phyloP scores from a whole-genome alignment of 169 alveolate genomes.

The Eimeria praecox region DNA sequence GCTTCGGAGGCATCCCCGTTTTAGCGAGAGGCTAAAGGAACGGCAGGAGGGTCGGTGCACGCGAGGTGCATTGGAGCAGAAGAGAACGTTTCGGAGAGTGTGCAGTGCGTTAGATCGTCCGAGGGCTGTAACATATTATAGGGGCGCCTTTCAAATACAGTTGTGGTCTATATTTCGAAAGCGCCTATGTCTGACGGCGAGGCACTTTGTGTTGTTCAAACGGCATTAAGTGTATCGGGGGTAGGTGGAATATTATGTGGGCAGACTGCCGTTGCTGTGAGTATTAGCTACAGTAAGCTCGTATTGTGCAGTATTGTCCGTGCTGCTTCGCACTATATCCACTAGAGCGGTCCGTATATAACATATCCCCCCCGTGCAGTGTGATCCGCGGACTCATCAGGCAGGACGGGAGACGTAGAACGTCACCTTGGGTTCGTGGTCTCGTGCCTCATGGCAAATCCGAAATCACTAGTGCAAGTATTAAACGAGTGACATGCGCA shows the following conservation, averaged over 20 bases:
- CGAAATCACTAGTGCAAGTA: not conserved
- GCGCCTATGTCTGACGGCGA: too few relatives aligned
- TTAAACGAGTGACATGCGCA: not conserved
- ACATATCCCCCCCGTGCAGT: not conserved
- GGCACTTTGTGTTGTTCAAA: too few relatives aligned
- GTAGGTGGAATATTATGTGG: too few relatives aligned
- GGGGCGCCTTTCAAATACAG: too few relatives aligned
- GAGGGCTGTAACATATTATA: too few relatives aligned
- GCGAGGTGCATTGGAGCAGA: too few relatives aligned
- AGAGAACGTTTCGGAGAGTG: too few relatives aligned
- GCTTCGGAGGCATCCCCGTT: not conserved
- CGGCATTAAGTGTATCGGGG: too few relatives aligned
- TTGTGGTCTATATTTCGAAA: too few relatives aligned
- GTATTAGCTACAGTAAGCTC: not conserved
- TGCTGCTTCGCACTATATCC: not conserved
- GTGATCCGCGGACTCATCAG: not conserved
- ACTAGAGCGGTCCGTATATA: too few relatives aligned
- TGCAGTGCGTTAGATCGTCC: too few relatives aligned
- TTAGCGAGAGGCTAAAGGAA: not conserved
- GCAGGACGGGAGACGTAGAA: not conserved
- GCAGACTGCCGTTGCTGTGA: not conserved
- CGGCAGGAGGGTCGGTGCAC: not conserved
- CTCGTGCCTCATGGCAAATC: too few relatives aligned
- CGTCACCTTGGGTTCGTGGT: not conserved
- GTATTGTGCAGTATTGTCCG: not conserved